These are phyloP conservation scores for Verticillium tricorpus DNA, from an alignment of 2,329 filamentous ascomycete genomes.

Conservation along the genomic window DNA sequence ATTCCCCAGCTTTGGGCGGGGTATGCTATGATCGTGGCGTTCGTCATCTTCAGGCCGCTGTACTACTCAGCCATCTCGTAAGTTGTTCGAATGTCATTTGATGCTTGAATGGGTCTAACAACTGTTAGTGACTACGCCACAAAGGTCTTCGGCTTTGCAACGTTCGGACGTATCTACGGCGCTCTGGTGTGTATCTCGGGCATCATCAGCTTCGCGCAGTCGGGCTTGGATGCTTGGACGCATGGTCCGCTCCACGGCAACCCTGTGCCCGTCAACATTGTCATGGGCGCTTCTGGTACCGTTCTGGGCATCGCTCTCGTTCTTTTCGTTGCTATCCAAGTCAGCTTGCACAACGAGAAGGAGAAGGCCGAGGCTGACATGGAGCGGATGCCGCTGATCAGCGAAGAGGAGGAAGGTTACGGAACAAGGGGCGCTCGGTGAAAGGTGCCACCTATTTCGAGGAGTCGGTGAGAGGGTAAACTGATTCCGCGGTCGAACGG, in stretches of 20 bases:
- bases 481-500: not conserved
- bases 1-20: slow-evolving; percentile 58
- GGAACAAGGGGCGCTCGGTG: not conserved
- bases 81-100: slow-evolving; percentile 13
- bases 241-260: slow-evolving; percentile 57
- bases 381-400: slow-evolving; percentile 5
- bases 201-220: slow-evolving; percentile 66
- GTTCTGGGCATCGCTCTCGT: slow-evolving; percentile 53
- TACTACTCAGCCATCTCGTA: slow-evolving; percentile 71
- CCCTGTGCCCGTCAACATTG: slow-evolving; percentile 60
- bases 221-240: slow-evolving; percentile 63
- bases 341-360: slow-evolving; percentile 6
- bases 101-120: not conserved
- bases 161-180: slow-evolving; percentile 76
- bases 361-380: slow-evolving; percentile 4
- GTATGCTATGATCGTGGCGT: slow-evolving; percentile 62
- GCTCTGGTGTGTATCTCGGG: slow-evolving; percentile 70
- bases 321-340: slow-evolving; percentile 40
- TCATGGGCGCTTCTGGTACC: slow-evolving; percentile 48
- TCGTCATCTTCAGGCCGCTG: slow-evolving; percentile 67
- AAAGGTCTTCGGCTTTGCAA: slow-evolving; percentile 79
- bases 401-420: slow-evolving; percentile 4
- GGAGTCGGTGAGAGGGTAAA: not conserved
- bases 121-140: slow-evolving; percentile 60
- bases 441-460: not conserved